phyloP scores from a whole-genome alignment of 345 rosid species.

The Aquilaria sinensis region DNA sequence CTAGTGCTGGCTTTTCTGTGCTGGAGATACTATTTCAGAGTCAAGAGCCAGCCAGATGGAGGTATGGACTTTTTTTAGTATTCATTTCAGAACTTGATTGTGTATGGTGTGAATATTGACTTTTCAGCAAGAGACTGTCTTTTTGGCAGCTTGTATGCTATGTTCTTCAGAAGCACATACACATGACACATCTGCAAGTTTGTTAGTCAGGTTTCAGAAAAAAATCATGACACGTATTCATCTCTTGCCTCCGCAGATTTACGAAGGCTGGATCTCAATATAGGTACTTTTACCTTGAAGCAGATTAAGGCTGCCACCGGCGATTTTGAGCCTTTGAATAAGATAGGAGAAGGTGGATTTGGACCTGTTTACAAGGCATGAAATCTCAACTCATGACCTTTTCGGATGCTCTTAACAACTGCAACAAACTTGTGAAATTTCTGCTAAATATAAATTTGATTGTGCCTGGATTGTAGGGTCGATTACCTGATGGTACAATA shows the following conservation, averaged over 20 bases:
- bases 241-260: slow-evolving; percentile 14
- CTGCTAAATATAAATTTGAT: background rate
- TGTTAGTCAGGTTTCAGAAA: background rate
- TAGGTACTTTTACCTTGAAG: slow-evolving; percentile 31
- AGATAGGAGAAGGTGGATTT: slow-evolving; percentile 68
- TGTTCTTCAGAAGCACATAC: background rate
- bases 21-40: slow-evolving; percentile 17
- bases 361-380: slow-evolving; percentile 61
- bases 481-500: slow-evolving; percentile 44
- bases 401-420: too few species aligned
- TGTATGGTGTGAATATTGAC: background rate
- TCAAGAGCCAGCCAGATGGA: background rate
- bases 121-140: background rate
- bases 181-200: background rate
- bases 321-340: slow-evolving; percentile 41
- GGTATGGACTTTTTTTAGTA: slow-evolving; percentile 11
- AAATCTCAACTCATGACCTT: background rate
- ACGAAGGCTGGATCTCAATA: slow-evolving; percentile 16
- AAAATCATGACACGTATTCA: background rate
- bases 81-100: background rate
- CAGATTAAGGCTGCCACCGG: slow-evolving; percentile 51
- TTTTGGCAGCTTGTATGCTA: background rate
- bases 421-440: background rate
- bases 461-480: slow-evolving; percentile 29
- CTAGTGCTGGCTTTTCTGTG: slow-evolving; percentile 13